Conservation (phyloP, 768 basidiomycete genomes). For the Paxillus ammoniavirescens region DNA sequence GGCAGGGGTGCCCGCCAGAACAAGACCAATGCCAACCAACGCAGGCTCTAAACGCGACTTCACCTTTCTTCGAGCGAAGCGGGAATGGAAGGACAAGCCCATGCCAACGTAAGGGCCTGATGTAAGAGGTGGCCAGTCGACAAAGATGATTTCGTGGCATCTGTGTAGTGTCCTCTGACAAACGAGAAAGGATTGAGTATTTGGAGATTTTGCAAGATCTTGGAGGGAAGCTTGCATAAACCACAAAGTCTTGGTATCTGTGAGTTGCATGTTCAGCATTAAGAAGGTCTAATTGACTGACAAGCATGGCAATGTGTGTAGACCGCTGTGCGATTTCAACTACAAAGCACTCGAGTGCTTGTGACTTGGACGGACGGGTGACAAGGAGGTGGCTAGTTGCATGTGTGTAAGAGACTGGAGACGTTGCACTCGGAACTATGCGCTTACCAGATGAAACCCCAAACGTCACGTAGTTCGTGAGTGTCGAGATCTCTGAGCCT, state of each 20-base stretch:
- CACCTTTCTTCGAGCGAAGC: conserved; percentile 59
- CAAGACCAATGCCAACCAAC: conserved; percentile 79
- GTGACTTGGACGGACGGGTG: conserved; percentile 86
- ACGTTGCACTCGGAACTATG: not conserved
- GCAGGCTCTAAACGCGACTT: conserved; percentile 72
- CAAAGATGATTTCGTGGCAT: conserved; percentile 97
- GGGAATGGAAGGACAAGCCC: conserved; percentile 46
- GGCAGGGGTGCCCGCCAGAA: conserved; percentile 74
- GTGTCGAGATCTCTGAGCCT: conserved; percentile 67
- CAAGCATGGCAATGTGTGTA: conserved; percentile 93
- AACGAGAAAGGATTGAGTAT: conserved; percentile 79
- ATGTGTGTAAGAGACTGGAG: conserved; percentile 15
- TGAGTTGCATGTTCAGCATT: conserved; percentile 11
- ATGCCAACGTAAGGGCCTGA: conserved; percentile 67
- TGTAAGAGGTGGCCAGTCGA: conserved; percentile 69
- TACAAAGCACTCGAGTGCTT: conserved; percentile 93
- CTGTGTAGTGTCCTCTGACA: conserved; percentile 89
- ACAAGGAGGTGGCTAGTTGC: conserved; percentile 83
- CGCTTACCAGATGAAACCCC: conserved; percentile 84
- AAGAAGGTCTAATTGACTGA: conserved; percentile 46
- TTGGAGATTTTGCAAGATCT: conserved; percentile 57
- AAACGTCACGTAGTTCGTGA: conserved; percentile 76
- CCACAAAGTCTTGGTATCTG: conserved; percentile 77
- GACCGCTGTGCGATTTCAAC: conserved; percentile 85
- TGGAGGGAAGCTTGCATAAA: conserved; percentile 95